Conservation (phyloP, 2,329 filamentous ascomycete genomes). For the Colletotrichum coccodes region DNA sequence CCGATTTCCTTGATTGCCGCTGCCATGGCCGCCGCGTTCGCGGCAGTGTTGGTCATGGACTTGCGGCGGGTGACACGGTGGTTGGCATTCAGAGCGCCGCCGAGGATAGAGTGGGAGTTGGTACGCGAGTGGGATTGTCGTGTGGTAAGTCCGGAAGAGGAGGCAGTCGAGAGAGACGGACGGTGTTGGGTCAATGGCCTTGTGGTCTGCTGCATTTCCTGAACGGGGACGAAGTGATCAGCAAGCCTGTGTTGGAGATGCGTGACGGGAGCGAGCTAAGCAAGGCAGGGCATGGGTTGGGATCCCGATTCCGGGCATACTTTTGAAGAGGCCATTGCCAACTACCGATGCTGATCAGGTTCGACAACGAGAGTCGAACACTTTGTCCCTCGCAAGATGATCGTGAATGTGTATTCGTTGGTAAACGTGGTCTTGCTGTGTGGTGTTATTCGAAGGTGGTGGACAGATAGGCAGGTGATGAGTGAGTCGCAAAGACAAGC, state of each 20-base stretch:
- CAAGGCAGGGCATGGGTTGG: conserved; percentile 28
- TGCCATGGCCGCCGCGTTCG: conserved; percentile 80
- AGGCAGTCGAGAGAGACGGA: conserved; percentile 67
- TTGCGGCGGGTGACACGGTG: conserved; percentile 93
- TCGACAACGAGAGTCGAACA: conserved; percentile 37
- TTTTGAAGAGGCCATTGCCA: conserved; percentile 72
- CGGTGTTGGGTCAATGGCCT: conserved; percentile 75
- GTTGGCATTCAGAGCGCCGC: conserved; percentile 79
- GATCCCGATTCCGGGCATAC: conserved; percentile 50
- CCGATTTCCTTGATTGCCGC: conserved; percentile 75
- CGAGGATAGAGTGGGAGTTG: conserved; percentile 84
- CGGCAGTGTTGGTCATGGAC: conserved; percentile 82
- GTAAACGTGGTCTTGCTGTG: conserved; percentile 4
- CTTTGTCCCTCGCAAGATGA: conserved; percentile 38
- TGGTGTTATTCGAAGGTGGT: conserved; percentile 22
- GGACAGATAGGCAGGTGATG: conserved; percentile 21
- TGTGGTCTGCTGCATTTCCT: conserved; percentile 74
- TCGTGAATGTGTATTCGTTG: conserved; percentile 25
- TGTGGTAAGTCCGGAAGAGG: conserved; percentile 65
- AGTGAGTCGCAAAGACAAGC: conserved; percentile 33
- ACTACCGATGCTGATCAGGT: conserved; percentile 40
- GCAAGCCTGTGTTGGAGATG: conserved; percentile 40
- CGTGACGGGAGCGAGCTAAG: conserved; percentile 24
- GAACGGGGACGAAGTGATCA: conserved; percentile 48
- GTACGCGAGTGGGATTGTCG: conserved; percentile 77